Percentiles rank a stretch among this genome's conserved stretches.
Evolutionary conservation across 169 alveolate species (phyloP).

Genomic region (Perkinsus olseni): DNA sequence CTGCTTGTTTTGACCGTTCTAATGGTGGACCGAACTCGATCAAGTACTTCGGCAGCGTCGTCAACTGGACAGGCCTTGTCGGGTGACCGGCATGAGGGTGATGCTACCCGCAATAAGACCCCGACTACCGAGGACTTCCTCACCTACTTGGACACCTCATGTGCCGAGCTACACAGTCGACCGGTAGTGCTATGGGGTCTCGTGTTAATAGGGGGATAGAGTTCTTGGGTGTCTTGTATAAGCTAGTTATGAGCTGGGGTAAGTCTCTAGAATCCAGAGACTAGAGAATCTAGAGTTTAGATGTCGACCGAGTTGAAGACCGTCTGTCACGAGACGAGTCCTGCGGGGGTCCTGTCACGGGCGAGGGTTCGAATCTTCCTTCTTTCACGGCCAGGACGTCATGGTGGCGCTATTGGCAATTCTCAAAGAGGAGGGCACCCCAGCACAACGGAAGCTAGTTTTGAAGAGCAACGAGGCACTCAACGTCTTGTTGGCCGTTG

Average conservation of each 20-base stretch:
- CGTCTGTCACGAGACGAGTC: no score
- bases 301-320: no score
- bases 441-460: background rate
- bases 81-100: background rate
- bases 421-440: background rate
- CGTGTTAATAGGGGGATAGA: no score
- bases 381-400: background rate
- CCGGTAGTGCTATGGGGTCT: background rate
- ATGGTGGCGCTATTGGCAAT: background rate
- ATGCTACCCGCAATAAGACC: background rate
- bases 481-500: background rate
- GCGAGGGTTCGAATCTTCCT: background rate
- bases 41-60: background rate
- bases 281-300: no score
- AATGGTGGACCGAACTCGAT: background rate
- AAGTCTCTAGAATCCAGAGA: no score
- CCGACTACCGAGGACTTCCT: background rate
- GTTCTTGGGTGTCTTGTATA: background rate
- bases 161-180: background rate
- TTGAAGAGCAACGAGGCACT: background rate
- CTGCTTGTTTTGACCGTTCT: no score
- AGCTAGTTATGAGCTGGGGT: background rate
- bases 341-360: no score
- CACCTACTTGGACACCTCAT: background rate
- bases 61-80: background rate